phyloP scores from a whole-genome alignment of 1,139 yeast species.

The Geotrichum phurueaensis region DNA sequence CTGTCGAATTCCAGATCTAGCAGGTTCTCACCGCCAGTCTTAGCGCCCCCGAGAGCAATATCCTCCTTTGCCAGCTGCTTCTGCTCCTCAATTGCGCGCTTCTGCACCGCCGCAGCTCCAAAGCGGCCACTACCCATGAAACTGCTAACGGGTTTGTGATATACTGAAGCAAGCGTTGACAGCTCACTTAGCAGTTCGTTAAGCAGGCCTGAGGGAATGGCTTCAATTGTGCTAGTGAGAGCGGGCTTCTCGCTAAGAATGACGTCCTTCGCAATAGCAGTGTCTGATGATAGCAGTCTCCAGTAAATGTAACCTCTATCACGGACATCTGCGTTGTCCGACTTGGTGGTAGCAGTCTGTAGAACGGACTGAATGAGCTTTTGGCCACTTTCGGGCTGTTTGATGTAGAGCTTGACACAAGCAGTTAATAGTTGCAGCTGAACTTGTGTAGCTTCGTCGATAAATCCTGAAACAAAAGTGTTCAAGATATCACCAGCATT shows the following conservation, averaged over 20 bases:
- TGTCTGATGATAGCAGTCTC: constrained; percentile 74
- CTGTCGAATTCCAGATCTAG: constrained; percentile 71
- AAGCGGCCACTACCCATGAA: constrained; percentile 49
- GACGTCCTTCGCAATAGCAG: constrained; percentile 44
- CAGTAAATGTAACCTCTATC: constrained; percentile 93
- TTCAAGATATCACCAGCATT: constrained; percentile 42
- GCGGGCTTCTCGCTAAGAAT: constrained; percentile 62
- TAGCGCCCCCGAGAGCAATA: constrained; percentile 46
- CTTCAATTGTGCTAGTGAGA: constrained; percentile 64
- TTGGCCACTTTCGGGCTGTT: constrained; percentile 42
- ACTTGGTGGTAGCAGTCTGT: constrained; percentile 69
- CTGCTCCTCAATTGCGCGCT: constrained; percentile 67
- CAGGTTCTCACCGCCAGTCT: constrained; percentile 65
- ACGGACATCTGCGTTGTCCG: constrained; percentile 87
- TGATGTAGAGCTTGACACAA: constrained; percentile 66
- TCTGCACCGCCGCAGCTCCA: constrained; percentile 42
- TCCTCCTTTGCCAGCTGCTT: constrained; percentile 73
- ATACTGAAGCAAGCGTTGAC: constrained; percentile 82
- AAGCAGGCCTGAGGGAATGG: constrained; percentile 62
- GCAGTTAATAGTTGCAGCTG: constrained; percentile 76
- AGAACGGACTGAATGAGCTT: constrained; percentile 62
- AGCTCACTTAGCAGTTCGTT: constrained; percentile 67
- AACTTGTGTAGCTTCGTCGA: constrained; percentile 66
- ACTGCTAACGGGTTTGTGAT: constrained; percentile 73
- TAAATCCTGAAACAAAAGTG: constrained; percentile 54